Base-by-base conservation (phyloP, 2,329 filamentous ascomycete species). In the Xylaria sp. region DNA sequence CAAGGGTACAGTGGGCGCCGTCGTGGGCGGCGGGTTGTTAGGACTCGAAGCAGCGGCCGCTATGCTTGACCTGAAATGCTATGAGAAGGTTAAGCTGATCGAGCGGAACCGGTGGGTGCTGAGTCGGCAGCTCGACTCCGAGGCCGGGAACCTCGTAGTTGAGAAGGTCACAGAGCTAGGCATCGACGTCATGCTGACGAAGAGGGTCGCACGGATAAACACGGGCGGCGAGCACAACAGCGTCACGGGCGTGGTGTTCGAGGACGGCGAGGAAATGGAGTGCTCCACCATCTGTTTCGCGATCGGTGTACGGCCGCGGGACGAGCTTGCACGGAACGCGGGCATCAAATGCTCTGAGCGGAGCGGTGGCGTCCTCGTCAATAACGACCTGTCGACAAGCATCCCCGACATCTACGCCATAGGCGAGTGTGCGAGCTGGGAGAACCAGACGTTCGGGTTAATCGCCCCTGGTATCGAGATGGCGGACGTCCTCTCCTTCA, bases 381-480 rank as follows among this genome's bases (percentile, higher is more conserved):
- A 86, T 64, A 82, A 85, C 58, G 80, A 86, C 67, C 78, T 97
- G 5, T 82, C 83, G 63, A 96, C 93, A 1, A 95, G 86, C 31
- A 75, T 83, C 3, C 80, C 86, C 0, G 87, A 90, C 65, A 85
- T 97, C 51, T 97, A 95, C 73, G 93, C 93, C 47, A 90, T 97
- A 51, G 93, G 93, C 58, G 93, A 97, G 76, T 97, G 93, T 70
- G 92, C 93, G 4, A 95, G 89, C 77, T 97, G 92, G 91, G 84
- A 93, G 65, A 89, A 87, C 67, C 90, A 95, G 75, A 93, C 91
- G 0, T 97, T 92, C 67, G 93, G 93, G 5, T 85, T 97, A 19
- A 96, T 97, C 68, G 92, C 90, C 0, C 93, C 93, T 0, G 93
- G 93, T 17, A 85, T 97, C 35, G 93, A 96, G 76, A 96, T 96